These are phyloP conservation scores for Sugiyamaella novakii DNA, from an alignment of 1,139 yeast genomes.

Conservation along the genomic window DNA sequence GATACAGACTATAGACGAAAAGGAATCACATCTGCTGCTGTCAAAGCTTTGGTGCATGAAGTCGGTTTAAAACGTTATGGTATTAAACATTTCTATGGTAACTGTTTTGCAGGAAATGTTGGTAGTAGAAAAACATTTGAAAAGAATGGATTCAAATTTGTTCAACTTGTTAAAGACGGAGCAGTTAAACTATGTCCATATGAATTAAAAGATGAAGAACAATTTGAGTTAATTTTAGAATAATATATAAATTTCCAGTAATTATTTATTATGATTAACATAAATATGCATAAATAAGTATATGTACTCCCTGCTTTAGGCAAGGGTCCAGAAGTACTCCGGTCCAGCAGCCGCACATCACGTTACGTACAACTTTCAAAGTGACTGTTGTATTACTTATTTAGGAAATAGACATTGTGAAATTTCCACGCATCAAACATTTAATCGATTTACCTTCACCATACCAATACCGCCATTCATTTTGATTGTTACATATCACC, in stretches of 20 bases:
- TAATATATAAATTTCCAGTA: not conserved
- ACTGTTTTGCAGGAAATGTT: slow-evolving; percentile 27
- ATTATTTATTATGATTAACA: too few relatives aligned
- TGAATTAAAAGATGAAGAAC: slow-evolving; percentile 13
- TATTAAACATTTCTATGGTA: slow-evolving; percentile 25
- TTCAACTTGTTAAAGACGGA: slow-evolving; percentile 19
- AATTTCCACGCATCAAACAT: not conserved
- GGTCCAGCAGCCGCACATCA: not conserved
- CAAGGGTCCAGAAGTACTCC: not conserved
- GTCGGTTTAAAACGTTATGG: slow-evolving; percentile 25
- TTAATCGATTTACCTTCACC: too few relatives aligned
- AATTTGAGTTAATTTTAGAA: slow-evolving; percentile 8
- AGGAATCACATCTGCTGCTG: slow-evolving; percentile 30
- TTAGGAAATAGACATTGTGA: slow-evolving; percentile 9
- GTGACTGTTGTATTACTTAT: slow-evolving; percentile 12
- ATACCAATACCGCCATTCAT: too few relatives aligned
- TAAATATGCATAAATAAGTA: too few relatives aligned
- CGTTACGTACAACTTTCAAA: not conserved
- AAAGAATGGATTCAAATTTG: slow-evolving; percentile 26
- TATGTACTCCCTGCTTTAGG: too few relatives aligned
- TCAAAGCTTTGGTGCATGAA: slow-evolving; percentile 23
- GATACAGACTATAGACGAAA: slow-evolving; percentile 28
- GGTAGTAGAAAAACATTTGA: slow-evolving; percentile 27
- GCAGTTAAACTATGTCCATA: slow-evolving; percentile 17
- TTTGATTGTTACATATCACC: too few relatives aligned